These are phyloP conservation scores for Suillus bovinus DNA, from an alignment of 768 basidiomycete genomes.

Conservation along the genomic window DNA sequence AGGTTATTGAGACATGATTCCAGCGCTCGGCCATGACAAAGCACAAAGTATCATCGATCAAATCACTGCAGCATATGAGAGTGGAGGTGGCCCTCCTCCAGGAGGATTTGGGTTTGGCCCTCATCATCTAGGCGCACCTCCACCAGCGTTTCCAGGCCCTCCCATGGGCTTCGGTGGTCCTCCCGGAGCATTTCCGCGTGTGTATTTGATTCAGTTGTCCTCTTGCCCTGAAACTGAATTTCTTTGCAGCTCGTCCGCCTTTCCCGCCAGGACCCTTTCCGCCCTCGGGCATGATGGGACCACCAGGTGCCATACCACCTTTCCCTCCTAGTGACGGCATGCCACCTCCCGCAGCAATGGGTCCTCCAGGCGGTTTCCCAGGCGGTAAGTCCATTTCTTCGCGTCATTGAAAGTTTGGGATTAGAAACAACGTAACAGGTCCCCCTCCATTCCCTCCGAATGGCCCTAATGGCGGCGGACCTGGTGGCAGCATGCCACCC, in stretches of 20 bases:
- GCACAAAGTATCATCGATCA: conserved; percentile 98
- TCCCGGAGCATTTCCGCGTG: conserved; percentile 27
- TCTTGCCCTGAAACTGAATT: conserved; percentile 10
- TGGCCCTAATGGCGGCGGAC: conserved; percentile 24
- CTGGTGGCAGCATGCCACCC: conserved; percentile 32
- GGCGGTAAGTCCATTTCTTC: conserved; percentile 39
- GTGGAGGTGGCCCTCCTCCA: conserved; percentile 80
- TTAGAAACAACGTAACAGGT: conserved; percentile 24
- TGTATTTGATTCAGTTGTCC: conserved; percentile 6
- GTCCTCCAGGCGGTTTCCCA: conserved; percentile 49
- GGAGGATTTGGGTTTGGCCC: conserved; percentile 88
- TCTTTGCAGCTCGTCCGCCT: conserved; percentile 56
- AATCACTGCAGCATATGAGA: conserved; percentile 92
- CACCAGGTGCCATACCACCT: conserved; percentile 64
- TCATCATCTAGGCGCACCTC: conserved; percentile 66
- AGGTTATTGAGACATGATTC: conserved; percentile 15
- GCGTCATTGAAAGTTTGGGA: neutral
- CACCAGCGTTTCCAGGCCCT: conserved; percentile 53
- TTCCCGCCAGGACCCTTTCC: conserved; percentile 63
- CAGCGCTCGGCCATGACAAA: conserved; percentile 92
- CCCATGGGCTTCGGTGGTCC: conserved; percentile 57
- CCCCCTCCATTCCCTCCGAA: conserved; percentile 56
- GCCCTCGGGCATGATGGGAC: conserved; percentile 49
- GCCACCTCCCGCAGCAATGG: conserved; percentile 24
- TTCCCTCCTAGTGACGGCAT: conserved; percentile 59